A percentile compares a stretch with the other conserved stretches of the same genome.
Conservation (phyloP, 441 rosid genomes). For the Brassica balearica region DNA sequence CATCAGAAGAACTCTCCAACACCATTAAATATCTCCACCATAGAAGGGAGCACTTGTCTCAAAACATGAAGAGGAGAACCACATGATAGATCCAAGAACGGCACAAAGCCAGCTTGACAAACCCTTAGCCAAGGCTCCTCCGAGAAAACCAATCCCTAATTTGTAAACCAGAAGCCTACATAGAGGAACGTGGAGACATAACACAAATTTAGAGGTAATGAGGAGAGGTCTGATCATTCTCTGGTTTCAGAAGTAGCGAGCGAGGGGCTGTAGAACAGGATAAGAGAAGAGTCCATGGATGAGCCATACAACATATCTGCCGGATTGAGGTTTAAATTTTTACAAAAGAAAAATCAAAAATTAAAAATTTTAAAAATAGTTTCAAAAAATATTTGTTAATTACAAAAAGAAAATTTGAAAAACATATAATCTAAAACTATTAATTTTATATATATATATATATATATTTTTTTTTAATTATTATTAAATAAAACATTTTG, state of each 20-base stretch:
- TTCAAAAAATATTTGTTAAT: too few relatives aligned
- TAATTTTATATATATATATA: too few relatives aligned
- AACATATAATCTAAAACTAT: too few relatives aligned
- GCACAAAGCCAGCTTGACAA: conserved; percentile 60
- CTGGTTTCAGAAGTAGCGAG: conserved; percentile 61
- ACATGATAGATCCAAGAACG: conserved; percentile 52
- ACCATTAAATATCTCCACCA: conserved; percentile 51
- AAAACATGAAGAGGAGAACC: conserved; percentile 49
- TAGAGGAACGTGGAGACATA: conserved; percentile 53
- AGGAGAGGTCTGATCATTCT: conserved; percentile 59
- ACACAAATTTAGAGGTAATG: conserved; percentile 44
- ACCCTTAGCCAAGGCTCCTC: conserved; percentile 62
- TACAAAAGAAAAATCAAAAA: too few relatives aligned
- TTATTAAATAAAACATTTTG: too few relatives aligned
- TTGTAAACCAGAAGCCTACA: conserved; percentile 68
- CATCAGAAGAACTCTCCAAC: conserved; percentile 54
- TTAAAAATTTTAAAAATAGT: too few relatives aligned
- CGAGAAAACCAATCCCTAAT: conserved; percentile 50
- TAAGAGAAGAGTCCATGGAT: conserved; percentile 61
- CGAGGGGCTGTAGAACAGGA: conserved; percentile 52
- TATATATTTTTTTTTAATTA: too few relatives aligned
- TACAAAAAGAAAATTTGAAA: too few relatives aligned
- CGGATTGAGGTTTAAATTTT: too few relatives aligned
- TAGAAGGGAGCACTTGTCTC: conserved; percentile 50
- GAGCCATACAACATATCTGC: conserved; percentile 53